Conservation (phyloP, 257 asterid species). For the Coffea eugenioides region DNA sequence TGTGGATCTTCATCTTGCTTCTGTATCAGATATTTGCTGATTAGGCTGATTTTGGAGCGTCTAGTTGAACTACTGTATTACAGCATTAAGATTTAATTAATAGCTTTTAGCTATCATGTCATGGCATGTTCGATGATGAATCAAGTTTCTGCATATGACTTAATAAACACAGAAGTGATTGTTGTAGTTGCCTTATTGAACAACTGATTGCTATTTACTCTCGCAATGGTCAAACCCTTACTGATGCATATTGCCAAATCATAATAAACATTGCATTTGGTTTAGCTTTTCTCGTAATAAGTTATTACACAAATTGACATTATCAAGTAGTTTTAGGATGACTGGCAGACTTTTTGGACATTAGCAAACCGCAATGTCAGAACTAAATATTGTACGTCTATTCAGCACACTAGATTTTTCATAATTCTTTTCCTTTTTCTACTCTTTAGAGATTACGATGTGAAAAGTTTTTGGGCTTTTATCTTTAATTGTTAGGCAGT, state of each 20-base stretch:
- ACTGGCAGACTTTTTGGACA: not conserved
- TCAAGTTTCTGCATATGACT: not conserved
- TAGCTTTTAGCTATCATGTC: slow-evolving; percentile 1
- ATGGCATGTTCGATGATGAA: not conserved
- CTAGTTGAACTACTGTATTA: not conserved
- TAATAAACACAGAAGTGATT: not conserved
- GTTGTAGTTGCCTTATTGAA: not conserved
- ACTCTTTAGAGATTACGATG: too few species aligned
- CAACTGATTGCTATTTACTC: not conserved
- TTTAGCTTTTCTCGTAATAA: not conserved
- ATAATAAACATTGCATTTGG: not conserved
- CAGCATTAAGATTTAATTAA: not conserved
- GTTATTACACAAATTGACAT: not conserved
- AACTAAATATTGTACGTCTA: too few species aligned
- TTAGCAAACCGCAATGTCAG: not conserved
- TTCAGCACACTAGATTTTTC: too few species aligned
- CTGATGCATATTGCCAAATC: not conserved
- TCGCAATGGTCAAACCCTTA: not conserved
- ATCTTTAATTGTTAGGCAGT: not conserved
- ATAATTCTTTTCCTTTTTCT: too few species aligned
- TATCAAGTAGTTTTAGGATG: not conserved
- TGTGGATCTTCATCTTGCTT: not conserved
- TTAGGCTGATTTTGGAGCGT: not conserved
- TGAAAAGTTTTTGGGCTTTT: too few species aligned
- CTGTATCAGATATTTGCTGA: not conserved